Base-by-base conservation (phyloP, 2,329 filamentous ascomycete species). In the Colletotrichum truncatum region DNA sequence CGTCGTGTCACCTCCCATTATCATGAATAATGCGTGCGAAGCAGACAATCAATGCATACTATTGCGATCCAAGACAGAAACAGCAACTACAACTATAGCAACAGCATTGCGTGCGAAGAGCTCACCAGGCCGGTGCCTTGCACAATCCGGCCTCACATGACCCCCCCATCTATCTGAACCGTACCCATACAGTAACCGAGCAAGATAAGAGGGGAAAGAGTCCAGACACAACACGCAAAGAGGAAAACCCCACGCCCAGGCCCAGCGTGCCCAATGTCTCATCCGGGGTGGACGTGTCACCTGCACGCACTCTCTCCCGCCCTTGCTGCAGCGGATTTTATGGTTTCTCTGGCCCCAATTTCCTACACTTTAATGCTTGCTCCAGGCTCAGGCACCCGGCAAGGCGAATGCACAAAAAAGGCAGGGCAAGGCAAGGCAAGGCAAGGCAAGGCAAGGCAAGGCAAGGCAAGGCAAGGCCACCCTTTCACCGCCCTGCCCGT, bases 61-160 rank as follows among this genome's bases (percentile, higher is more conserved):
- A 48, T 48, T 57, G 41, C 54, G 41, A 57, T 57, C 39, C 26
- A 48, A 48, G n/a, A n/a, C n/a, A n/a, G n/a, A n/a, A n/a, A n/a
- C n/a, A n/a, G n/a, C n/a, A n/a, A n/a, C n/a, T n/a, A n/a, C n/a
- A n/a, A n/a, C n/a, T n/a, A n/a, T n/a, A n/a, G n/a, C n/a, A n/a
- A n/a, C n/a, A n/a, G n/a, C n/a, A 57, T 57, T 34, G 54, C 54
- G 54, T 57, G 41, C 54, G 41, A 34, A n/a, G n/a, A n/a, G 30
- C 21, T 23, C 18, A 18, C 32, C 45, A 12, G 43, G 5, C 48
- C 30, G 18, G n/a, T 30, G 18, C 25, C 23, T 49, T 65, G 62
- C 62, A 54, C 62, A 49, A 49, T 48, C 11, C 46, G 46, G 56
- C 30, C 61, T 61, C 61, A 48, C 39, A 61, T 64, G 39, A 64